These are phyloP conservation scores for Ogataea nitratoaversa DNA, from an alignment of 805 yeast genomes.

Conservation along the genomic window DNA sequence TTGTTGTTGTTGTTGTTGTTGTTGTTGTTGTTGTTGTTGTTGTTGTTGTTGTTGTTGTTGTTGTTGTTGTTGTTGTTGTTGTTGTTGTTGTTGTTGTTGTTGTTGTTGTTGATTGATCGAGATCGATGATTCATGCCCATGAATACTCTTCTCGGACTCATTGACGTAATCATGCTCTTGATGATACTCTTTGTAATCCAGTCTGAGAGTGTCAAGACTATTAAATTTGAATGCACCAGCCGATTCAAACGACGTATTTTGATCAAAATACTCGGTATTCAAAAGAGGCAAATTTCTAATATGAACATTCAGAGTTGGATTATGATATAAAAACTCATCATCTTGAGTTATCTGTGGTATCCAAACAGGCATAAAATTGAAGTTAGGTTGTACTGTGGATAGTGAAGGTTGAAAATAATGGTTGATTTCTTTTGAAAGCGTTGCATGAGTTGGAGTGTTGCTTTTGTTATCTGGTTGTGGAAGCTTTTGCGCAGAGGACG, in stretches of 20 bases:
- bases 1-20: too few relatives aligned
- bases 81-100: not conserved
- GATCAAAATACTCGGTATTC: constrained; percentile 33
- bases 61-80: not conserved
- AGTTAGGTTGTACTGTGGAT: constrained; percentile 20
- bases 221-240: constrained; percentile 21
- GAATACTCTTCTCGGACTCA: constrained; percentile 1
- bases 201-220: constrained; percentile 22
- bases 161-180: constrained; percentile 5
- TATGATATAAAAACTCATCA: constrained; percentile 55
- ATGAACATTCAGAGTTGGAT: constrained; percentile 54
- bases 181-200: constrained; percentile 9
- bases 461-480: constrained; percentile 4
- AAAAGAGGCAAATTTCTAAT: constrained; percentile 56
- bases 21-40: too few relatives aligned
- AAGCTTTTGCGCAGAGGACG: constrained; percentile 2
- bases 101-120: not conserved
- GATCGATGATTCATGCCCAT: not conserved
- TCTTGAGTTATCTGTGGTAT: constrained; percentile 53
- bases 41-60: too few relatives aligned
- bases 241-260: constrained; percentile 28
- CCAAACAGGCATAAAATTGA: constrained; percentile 48
- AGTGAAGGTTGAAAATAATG: constrained; percentile 22
- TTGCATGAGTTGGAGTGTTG: constrained; percentile 15
- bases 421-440: constrained; percentile 24